These are phyloP conservation scores for Trichoderma guizhouense DNA, from an alignment of 2,329 filamentous ascomycete species.

Conservation along the genomic window DNA sequence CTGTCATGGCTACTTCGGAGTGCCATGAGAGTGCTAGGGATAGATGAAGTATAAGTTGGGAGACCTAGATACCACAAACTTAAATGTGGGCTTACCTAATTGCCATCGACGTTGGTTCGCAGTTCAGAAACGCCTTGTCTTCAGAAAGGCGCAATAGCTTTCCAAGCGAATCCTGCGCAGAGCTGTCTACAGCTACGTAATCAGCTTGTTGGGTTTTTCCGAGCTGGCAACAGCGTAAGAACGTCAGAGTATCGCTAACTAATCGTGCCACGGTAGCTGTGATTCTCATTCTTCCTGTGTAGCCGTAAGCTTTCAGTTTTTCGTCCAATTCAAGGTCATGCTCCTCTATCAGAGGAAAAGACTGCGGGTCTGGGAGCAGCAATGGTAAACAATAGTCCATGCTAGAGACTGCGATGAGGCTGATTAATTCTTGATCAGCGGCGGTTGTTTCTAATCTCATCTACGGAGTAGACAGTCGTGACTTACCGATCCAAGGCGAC, in stretches of 20 bases:
- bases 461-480: not conserved
- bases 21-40: not conserved
- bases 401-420: not conserved
- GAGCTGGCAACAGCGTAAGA: not conserved
- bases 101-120: not conserved
- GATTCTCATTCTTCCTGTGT: not conserved
- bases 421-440: not conserved
- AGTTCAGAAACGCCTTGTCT: not conserved
- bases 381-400: not conserved
- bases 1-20: not conserved
- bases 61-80: not conserved
- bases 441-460: not conserved
- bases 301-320: not conserved
- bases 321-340: not conserved
- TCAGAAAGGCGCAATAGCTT: not conserved
- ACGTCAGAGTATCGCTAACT: not conserved
- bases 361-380: not conserved
- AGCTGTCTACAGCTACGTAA: not conserved
- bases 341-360: not conserved
- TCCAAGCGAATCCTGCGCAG: not conserved
- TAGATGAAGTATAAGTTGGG: not conserved
- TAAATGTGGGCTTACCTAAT: not conserved
- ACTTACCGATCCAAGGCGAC: not conserved
- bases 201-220: not conserved
- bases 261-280: not conserved